Conservation (phyloP, 73 alveolate species). For the Paramecium pentaurelia region DNA sequence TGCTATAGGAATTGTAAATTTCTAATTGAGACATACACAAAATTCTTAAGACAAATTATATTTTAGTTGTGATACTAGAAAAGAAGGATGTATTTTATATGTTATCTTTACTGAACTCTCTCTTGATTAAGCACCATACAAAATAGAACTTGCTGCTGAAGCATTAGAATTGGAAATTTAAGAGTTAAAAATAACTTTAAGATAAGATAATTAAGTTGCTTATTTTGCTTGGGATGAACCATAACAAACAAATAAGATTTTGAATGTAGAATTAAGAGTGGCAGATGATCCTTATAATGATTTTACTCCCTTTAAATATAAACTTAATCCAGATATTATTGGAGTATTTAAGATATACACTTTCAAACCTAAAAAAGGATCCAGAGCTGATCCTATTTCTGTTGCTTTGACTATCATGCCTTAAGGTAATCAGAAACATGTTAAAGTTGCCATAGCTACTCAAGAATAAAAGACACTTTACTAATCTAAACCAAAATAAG, state of each 20-base stretch:
- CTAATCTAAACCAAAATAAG: neutral
- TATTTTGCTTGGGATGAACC: constrained; percentile 55
- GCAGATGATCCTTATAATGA: neutral
- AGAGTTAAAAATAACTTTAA: neutral
- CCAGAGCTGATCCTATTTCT: neutral
- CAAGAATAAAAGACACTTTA: neutral
- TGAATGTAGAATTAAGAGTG: neutral
- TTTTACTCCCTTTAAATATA: neutral
- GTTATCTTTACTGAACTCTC: neutral
- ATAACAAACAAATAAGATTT: neutral
- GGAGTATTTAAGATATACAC: neutral
- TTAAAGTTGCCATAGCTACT: neutral
- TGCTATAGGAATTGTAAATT: constrained; percentile 27
- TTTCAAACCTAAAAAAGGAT: constrained; percentile 11
- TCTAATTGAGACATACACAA: neutral
- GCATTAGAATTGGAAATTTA: neutral
- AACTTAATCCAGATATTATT: neutral
- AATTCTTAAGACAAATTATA: neutral
- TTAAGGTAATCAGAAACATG: neutral
- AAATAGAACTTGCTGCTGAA: neutral
- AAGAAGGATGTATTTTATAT: constrained; percentile 46
- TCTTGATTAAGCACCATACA: constrained; percentile 24
- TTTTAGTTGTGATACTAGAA: constrained; percentile 34
- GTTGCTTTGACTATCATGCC: neutral
- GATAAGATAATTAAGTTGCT: neutral